These are phyloP conservation scores for Fusarium veterinarium DNA, from an alignment of 2,329 filamentous ascomycete genomes.

Conservation along the genomic window DNA sequence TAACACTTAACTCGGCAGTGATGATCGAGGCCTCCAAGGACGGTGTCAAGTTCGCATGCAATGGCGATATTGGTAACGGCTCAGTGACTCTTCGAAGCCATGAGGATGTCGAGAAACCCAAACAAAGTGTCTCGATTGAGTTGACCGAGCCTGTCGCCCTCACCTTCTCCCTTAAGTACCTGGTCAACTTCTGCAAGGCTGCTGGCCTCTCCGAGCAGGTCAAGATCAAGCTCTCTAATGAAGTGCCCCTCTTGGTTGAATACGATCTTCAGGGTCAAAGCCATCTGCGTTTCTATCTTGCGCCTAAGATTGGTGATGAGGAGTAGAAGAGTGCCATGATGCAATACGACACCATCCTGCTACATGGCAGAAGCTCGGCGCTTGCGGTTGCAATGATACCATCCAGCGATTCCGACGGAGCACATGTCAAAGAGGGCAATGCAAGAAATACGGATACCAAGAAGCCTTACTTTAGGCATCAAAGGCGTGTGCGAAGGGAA, in stretches of 20 bases:
- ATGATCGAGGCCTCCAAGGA: slow-evolving; percentile 97
- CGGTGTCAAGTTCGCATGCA: slow-evolving; percentile 93
- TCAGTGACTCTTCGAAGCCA: slow-evolving; percentile 91
- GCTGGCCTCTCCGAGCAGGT: slow-evolving; percentile 83
- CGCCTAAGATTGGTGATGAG: slow-evolving; percentile 73
- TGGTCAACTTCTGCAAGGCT: slow-evolving; percentile 99
- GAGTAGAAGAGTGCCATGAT: slow-evolving; percentile 45
- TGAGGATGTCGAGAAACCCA: slow-evolving; percentile 88
- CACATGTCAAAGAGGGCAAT: slow-evolving; percentile 14
- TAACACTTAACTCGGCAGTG: slow-evolving; percentile 64
- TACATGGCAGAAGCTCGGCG: slow-evolving; percentile 29
- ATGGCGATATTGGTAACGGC: slow-evolving; percentile 95
- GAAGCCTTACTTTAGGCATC: slow-evolving; percentile 7
- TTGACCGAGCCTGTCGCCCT: slow-evolving; percentile 92
- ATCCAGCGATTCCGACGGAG: slow-evolving; percentile 22
- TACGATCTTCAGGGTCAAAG: slow-evolving; percentile 87
- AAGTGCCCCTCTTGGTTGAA: slow-evolving; percentile 96
- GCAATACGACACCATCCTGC: slow-evolving; percentile 28
- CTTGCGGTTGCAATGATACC: slow-evolving; percentile 30
- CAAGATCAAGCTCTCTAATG: slow-evolving; percentile 93
- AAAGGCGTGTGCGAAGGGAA: not conserved
- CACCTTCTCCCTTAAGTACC: slow-evolving; percentile 98
- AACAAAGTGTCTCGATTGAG: slow-evolving; percentile 87
- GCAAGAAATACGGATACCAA: slow-evolving; percentile 33
- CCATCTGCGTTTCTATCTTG: slow-evolving; percentile 96